Evolutionary conservation across 192 early-diverging fungal species (phyloP), one percentile per base, ranked within the genome.

Genomic region (Allomyces macrogynus): DNA sequence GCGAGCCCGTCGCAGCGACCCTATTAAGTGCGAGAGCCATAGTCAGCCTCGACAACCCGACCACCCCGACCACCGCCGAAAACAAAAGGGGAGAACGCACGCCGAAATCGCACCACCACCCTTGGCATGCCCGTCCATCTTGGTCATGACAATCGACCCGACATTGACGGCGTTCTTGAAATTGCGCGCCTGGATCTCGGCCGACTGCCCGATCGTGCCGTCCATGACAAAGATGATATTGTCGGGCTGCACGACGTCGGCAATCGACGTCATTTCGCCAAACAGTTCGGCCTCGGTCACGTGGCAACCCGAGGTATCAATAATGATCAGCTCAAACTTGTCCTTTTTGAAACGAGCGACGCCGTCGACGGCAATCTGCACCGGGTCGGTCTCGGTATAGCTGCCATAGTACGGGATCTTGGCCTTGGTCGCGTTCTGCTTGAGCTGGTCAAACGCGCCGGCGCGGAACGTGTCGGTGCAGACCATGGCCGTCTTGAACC

Each of bases 61-160:
- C 20, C 26, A 27, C 26, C 26, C 1, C 26, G 2, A 27, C 26
- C 26, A 27, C 26, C n/a, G 26, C 26, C 26, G 26, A 27, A 27
- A 27, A 27, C n/a, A 27, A n/a, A n/a, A n/a, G n/a, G n/a, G n/a
- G n/a, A n/a, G n/a, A n/a, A 72, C 79, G 69, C 77, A 80, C 71
- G 94, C 94, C 49, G 92, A 94, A 60, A 97, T 97, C 24, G 94
- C 94, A 78, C 94, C 94, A 73, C 94, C 94, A 72, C 94, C 94
- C 76, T 95, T 97, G 22, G 94, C 94, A 65, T 97, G 94, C 22
- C 94, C 94, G 72, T 97, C 94, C 89, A 97, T 92, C 77, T 97
- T 97, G 61, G 94, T 97, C 40, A 97, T 91, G 69, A 97, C 87
- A 61, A 97, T 92, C 5, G 93, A 94, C 64, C 94, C 94, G 62